Evolutionary conservation across 306 rosid genomes (phyloP).

Genomic region (Cucurbita argyrosperma): DNA sequence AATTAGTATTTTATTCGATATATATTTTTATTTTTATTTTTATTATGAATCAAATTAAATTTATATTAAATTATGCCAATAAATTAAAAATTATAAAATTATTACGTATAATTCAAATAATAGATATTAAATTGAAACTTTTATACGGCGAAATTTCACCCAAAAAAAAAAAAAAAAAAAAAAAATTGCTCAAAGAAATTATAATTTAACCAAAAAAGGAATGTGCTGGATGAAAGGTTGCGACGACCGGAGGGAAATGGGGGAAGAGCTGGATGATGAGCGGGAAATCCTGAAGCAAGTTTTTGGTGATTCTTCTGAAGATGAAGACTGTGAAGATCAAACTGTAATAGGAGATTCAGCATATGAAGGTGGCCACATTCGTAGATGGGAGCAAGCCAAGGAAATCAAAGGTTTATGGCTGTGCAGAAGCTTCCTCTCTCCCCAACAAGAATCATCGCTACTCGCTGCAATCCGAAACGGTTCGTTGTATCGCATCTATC

Average conservation of each 20-base stretch:
- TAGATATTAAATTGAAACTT: no score
- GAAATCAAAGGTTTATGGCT: conserved; percentile 56
- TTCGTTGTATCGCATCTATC: neutral
- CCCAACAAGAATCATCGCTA: conserved; percentile 26
- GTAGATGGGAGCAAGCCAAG: conserved; percentile 21
- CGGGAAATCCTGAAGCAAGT: conserved; percentile 27
- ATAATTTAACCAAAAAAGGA: neutral
- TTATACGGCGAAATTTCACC: no score
- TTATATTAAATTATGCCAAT: no score
- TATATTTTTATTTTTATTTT: no score
- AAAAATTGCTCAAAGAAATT: neutral
- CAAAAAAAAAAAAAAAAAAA: neutral
- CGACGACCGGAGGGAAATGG: neutral
- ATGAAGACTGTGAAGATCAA: conserved; percentile 16
- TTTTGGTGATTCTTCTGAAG: conserved; percentile 52
- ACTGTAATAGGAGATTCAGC: neutral
- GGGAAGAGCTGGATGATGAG: neutral
- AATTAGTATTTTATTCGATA: no score
- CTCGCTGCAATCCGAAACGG: conserved; percentile 44
- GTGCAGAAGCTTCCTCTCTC: conserved; percentile 39
- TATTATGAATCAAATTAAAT: no score
- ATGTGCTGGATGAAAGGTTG: neutral
- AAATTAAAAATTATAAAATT: no score
- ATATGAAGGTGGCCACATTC: neutral
- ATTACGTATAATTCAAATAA: no score